phyloP scores from a whole-genome alignment of 1,284 basidiomycete species.

The Trametes pubescens region DNA sequence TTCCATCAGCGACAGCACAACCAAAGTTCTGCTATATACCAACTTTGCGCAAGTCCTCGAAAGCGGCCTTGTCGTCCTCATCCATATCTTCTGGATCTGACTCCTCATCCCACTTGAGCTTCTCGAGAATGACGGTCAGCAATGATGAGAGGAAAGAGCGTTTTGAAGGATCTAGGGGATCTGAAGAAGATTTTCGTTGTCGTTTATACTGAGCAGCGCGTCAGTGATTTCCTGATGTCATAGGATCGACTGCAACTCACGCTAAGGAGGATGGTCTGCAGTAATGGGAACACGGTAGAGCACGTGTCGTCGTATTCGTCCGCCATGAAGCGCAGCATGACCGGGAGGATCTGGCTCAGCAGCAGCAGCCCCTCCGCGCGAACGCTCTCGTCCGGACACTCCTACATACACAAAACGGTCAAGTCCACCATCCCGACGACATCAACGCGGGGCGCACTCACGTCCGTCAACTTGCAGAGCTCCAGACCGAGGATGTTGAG shows the following conservation, averaged over 20 bases:
- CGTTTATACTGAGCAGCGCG: constrained; percentile 73
- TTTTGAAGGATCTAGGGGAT: constrained; percentile 76
- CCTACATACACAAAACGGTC: constrained; percentile 55
- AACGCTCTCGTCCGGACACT: constrained; percentile 67
- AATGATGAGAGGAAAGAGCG: constrained; percentile 84
- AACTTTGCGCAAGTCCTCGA: constrained; percentile 89
- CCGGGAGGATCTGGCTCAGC: constrained; percentile 78
- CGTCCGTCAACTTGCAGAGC: constrained; percentile 85
- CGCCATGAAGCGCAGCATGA: constrained; percentile 89
- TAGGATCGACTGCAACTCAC: constrained; percentile 55
- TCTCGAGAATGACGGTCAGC: constrained; percentile 83
- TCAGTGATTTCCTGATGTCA: constrained; percentile 8
- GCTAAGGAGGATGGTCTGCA: constrained; percentile 76
- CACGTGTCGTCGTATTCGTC: constrained; percentile 91
- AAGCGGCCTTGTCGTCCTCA: constrained; percentile 88
- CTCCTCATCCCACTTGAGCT: constrained; percentile 93
- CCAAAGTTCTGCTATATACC: constrained; percentile 19
- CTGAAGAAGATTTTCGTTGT: constrained; percentile 69
- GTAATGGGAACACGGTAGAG: constrained; percentile 83
- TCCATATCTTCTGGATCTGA: constrained; percentile 86
- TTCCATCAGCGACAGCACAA: neutral
- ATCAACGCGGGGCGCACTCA: constrained; percentile 47
- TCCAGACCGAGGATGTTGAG: constrained; percentile 88
- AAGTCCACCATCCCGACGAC: constrained; percentile 7
- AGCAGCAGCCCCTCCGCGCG: constrained; percentile 74